Evolutionary conservation across 163 green algal species (phyloP).

Genomic region (Dunaliella salina): DNA sequence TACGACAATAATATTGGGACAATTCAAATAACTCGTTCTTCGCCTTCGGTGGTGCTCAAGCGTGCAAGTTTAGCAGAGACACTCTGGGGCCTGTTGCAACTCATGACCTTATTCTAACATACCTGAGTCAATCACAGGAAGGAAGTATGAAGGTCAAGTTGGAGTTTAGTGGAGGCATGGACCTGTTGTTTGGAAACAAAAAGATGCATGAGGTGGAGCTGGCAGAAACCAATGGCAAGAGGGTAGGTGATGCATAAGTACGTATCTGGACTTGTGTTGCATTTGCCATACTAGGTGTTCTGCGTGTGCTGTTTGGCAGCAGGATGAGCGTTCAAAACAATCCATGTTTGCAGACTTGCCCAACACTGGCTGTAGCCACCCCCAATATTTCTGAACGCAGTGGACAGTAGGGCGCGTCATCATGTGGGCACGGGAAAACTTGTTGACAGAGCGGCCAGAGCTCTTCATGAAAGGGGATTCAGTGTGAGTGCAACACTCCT

Average conservation of each 20-base stretch:
- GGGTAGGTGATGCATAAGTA: neutral
- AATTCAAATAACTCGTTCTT: too few species aligned
- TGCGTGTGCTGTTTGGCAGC: neutral
- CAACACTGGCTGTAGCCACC: neutral
- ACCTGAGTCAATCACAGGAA: too few species aligned
- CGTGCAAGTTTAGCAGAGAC: too few species aligned
- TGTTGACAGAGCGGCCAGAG: constrained; percentile 77
- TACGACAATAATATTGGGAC: too few species aligned
- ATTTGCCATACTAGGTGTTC: neutral
- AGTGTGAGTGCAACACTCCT: constrained; percentile 54
- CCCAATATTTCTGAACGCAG: neutral
- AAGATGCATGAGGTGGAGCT: constrained; percentile 62
- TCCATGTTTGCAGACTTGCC: neutral
- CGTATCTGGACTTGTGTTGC: neutral
- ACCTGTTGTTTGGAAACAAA: constrained; percentile 75
- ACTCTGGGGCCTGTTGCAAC: too few species aligned
- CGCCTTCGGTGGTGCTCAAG: too few species aligned
- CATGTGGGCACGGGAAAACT: constrained; percentile 63
- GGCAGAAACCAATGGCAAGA: constrained; percentile 6
- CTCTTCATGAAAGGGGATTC: constrained; percentile 82
- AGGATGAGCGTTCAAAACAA: neutral
- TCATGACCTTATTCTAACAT: too few species aligned
- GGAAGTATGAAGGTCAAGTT: neutral
- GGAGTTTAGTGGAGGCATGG: constrained; percentile 68
- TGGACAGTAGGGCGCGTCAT: constrained; percentile 59